Evolutionary conservation across 2,329 filamentous ascomycete genomes (phyloP).

Genomic region (Periconia sp.): DNA sequence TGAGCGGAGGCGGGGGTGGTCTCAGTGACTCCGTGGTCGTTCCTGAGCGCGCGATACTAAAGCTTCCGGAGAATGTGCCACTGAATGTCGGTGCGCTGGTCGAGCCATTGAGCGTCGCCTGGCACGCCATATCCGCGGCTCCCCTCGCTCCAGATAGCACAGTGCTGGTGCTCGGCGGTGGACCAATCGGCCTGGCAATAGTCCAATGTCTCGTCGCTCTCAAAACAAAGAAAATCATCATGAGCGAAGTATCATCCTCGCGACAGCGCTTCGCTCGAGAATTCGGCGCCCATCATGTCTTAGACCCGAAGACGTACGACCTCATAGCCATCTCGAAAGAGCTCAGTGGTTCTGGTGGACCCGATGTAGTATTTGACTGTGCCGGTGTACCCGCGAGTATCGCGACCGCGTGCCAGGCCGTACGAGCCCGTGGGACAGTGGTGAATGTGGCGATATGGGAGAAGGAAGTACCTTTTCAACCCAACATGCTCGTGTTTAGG

Average conservation of each 20-base stretch:
- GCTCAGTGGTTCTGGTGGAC: conserved; percentile 58
- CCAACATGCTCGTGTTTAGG: conserved; percentile 60
- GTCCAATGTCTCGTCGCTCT: conserved; percentile 64
- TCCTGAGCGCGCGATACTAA: conserved; percentile 55
- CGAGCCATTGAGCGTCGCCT: conserved; percentile 68
- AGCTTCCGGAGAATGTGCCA: conserved; percentile 58
- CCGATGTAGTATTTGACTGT: conserved; percentile 67
- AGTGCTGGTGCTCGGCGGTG: conserved; percentile 65
- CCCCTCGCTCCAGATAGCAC: conserved; percentile 54
- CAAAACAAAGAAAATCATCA: conserved; percentile 62
- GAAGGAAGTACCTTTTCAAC: conserved; percentile 58
- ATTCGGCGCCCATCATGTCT: conserved; percentile 62
- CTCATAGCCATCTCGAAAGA: conserved; percentile 54
- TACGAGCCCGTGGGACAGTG: conserved; percentile 61
- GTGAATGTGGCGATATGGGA: conserved; percentile 72
- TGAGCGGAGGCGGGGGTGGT: conserved; percentile 60
- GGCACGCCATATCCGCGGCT: conserved; percentile 65
- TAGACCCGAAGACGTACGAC: conserved; percentile 60
- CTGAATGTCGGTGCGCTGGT: conserved; percentile 64
- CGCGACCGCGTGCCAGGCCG: conserved; percentile 53
- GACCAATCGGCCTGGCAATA: conserved; percentile 67
- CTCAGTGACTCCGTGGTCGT: conserved; percentile 62
- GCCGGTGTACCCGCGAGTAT: conserved; percentile 62
- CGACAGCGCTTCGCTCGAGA: conserved; percentile 59
- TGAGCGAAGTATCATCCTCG: conserved; percentile 60